phyloP scores from a whole-genome alignment of 164 flowering plant species.

The Warburgia ugandensis region DNA sequence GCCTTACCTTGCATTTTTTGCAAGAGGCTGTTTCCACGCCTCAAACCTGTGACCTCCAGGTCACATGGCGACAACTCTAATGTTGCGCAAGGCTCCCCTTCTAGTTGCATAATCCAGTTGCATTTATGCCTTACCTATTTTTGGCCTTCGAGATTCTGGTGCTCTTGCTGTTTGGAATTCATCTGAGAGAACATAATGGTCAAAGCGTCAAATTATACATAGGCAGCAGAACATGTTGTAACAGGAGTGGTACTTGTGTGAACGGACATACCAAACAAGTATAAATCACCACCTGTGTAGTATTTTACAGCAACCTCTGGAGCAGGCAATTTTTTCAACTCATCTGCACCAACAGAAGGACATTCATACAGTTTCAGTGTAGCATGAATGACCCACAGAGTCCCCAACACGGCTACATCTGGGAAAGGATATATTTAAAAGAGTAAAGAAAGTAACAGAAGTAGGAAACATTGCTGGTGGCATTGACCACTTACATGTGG shows the following conservation, averaged over 20 bases:
- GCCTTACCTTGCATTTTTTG: no score
- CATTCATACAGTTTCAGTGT: neutral
- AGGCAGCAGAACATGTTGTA: neutral
- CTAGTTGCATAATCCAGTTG: neutral
- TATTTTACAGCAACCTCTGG: slow-evolving; percentile 82
- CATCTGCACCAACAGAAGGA: slow-evolving; percentile 34
- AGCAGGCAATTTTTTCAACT: slow-evolving; percentile 73
- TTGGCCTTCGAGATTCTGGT: slow-evolving; percentile 79
- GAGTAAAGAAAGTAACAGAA: no score
- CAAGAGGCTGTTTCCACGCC: no score
- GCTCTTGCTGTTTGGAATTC: slow-evolving; percentile 85
- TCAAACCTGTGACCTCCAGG: no score
- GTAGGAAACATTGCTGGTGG: no score
- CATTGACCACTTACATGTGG: no score
- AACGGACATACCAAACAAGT: slow-evolving; percentile 71
- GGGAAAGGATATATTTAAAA: no score
- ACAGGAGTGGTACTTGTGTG: neutral
- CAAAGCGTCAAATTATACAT: neutral
- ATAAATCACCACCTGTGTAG: slow-evolving; percentile 83
- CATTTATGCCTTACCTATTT: slow-evolving; percentile 47
- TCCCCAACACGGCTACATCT: no score
- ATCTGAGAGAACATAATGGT: slow-evolving; percentile 40
- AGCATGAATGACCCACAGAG: no score
- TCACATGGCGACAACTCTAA: no score
- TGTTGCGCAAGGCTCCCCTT: no score